Base-by-base conservation (phyloP, 306 rosid genomes). In the Amphicarpaea edgeworthii region DNA sequence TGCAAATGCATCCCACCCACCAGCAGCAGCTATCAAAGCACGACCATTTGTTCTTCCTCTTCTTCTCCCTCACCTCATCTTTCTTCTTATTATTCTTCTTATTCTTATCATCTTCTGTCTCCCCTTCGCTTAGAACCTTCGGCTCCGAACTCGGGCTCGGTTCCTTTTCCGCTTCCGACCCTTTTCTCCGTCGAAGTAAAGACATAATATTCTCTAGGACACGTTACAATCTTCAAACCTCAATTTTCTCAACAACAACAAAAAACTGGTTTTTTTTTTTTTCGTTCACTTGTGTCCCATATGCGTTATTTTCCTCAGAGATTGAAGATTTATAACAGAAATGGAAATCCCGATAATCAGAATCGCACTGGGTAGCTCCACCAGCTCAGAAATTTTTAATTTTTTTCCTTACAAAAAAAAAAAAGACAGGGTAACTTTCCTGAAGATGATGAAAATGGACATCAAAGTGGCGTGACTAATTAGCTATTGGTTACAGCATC, bases 1-100 rank as follows among this genome's bases (percentile, higher is more conserved):
- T 69, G 80, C 97, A 90, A 75, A 90, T 77, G 61, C 85, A 88
- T 0, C 93, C 96, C 0, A 92, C 81, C 7, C 87, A 83, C 97
- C 97, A 92, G 38, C 93, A 92, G 30, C 96, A 92, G 37, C n/a
- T 81, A 69, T 92, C 93, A 5, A 90, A 4, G 68, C 97, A 92
- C 0, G 97, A 88, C 93, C 93, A 92, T 57, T 53, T 85, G 4
- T n/a, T 55, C 85, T 62, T 83, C 87, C 75, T 72, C 59, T 8
- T 28, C 76, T 67, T 47, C 21, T 51, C 2, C 59, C 3, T 45
- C 26, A 45, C 12, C 58, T 11, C 61, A 58, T 47, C 21, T 49
- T 40, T 28, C 51, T 26, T 77, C 5, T 73, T 45, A 60, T 47
- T 37, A 5, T 17, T 38, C 51, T 34, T 66, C 75, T 50, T 51